A percentile compares a stretch with the other conserved stretches of the same genome.
Conservation (phyloP, 2,329 filamentous ascomycete genomes). For the Boeremia lycopersici region DNA sequence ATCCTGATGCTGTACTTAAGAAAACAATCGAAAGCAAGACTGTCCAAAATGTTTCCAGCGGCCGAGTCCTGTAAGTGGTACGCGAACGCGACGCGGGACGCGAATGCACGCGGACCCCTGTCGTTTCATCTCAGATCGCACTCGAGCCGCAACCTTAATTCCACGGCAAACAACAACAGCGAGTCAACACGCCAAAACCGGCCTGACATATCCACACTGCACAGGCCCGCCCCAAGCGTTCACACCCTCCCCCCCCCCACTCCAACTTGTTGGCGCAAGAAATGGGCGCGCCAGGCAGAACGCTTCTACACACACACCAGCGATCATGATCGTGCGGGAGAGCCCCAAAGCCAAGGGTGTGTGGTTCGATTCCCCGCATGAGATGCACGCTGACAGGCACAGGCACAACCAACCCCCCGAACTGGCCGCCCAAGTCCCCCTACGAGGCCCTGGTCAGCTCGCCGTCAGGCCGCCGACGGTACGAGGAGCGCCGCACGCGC, state of each 20-base stretch:
- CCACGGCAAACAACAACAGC: slow-evolving; percentile 26
- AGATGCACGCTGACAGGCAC: slow-evolving; percentile 21
- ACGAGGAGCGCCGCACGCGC: slow-evolving; percentile 67
- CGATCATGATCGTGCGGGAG: slow-evolving; percentile 54
- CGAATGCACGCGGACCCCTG: slow-evolving; percentile 37
- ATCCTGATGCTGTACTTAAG: too few relatives aligned
- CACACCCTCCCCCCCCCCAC: slow-evolving; percentile 2
- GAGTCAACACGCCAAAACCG: slow-evolving; percentile 16
- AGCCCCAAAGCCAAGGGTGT: slow-evolving; percentile 53
- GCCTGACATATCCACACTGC: slow-evolving; percentile 3
- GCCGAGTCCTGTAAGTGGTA: slow-evolving; percentile 6
- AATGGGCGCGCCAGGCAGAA: slow-evolving; percentile 35
- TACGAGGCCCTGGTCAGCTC: slow-evolving; percentile 69
- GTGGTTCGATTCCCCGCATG: slow-evolving; percentile 6
- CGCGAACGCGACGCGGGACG: slow-evolving; percentile 17
- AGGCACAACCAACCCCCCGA: slow-evolving; percentile 49
- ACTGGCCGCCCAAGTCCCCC: slow-evolving; percentile 68
- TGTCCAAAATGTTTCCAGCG: not conserved
- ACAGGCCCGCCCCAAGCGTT: slow-evolving; percentile 12
- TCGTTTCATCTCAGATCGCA: slow-evolving; percentile 35
- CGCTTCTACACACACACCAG: slow-evolving; percentile 23
- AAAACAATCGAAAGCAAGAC: not conserved
- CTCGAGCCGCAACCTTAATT: slow-evolving; percentile 32
- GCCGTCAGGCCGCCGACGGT: slow-evolving; percentile 78
- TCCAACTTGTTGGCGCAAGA: slow-evolving; percentile 23